These are phyloP conservation scores for Laburnicola sp. DNA, from an alignment of 2,329 filamentous ascomycete genomes.

Conservation along the genomic window DNA sequence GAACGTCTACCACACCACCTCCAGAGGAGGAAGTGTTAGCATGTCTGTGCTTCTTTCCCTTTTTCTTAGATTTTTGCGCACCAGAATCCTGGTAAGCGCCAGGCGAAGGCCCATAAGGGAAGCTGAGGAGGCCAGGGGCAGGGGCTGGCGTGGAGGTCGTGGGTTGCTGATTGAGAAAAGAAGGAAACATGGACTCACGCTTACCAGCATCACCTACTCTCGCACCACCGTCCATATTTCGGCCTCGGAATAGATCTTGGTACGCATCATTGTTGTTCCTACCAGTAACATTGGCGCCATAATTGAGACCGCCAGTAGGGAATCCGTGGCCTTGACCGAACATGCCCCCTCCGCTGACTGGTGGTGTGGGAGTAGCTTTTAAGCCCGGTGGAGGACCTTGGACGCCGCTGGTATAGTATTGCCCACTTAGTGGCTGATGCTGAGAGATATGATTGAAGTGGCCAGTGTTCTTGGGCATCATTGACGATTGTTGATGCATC, in stretches of 20 bases:
- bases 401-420: slow-evolving; percentile 82
- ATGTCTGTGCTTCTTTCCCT: slow-evolving; percentile 99
- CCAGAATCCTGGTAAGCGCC: slow-evolving; percentile 88
- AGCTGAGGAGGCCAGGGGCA: slow-evolving; percentile 87
- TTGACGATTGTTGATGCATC: slow-evolving; percentile 83
- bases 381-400: slow-evolving; percentile 92
- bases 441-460: slow-evolving; percentile 58
- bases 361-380: slow-evolving; percentile 92
- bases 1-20: slow-evolving; percentile 99
- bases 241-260: slow-evolving; percentile 77
- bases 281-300: slow-evolving; percentile 62
- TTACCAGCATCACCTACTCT: slow-evolving; percentile 85
- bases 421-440: slow-evolving; percentile 59
- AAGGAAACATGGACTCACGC: slow-evolving; percentile 98
- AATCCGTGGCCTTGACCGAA: slow-evolving; percentile 89
- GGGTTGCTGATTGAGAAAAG: slow-evolving; percentile 83
- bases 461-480: slow-evolving; percentile 65
- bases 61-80: slow-evolving; percentile 96
- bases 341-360: slow-evolving; percentile 76
- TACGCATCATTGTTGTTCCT: slow-evolving; percentile 76
- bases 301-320: slow-evolving; percentile 66
- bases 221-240: slow-evolving; percentile 62
- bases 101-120: slow-evolving; percentile 85
- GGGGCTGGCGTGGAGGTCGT: slow-evolving; percentile 81
- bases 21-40: slow-evolving; percentile 99